A percentile compares a stretch with the other conserved stretches of the same genome.
These are phyloP conservation scores for Papiliotrema terrestris DNA, from an alignment of 1,284 basidiomycete species.

Conservation along the genomic window DNA sequence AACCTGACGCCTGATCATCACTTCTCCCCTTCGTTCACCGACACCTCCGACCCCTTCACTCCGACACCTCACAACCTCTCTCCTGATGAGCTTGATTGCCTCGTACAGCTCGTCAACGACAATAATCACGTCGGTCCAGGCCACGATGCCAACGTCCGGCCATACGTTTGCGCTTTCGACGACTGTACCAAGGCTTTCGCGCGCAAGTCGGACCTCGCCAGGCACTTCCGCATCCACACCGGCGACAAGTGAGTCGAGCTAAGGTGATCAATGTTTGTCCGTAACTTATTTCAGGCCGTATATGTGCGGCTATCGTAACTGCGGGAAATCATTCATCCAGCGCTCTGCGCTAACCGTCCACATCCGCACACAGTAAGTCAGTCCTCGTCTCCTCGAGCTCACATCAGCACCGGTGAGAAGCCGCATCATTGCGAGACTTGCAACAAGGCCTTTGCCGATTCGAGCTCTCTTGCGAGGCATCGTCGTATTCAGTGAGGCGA, in stretches of 20 bases:
- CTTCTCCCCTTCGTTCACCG: background rate
- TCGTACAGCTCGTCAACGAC: constrained; percentile 44
- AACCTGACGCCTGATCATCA: background rate
- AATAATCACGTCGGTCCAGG: constrained; percentile 38
- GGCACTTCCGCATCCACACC: constrained; percentile 52
- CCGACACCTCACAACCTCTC: background rate
- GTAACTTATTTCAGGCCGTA: constrained; percentile 38
- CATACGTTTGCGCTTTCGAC: constrained; percentile 45
- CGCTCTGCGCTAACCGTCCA: constrained; percentile 50
- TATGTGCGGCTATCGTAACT: constrained; percentile 35
- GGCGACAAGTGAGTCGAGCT: constrained; percentile 41
- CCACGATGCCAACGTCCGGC: constrained; percentile 32
- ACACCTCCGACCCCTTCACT: background rate
- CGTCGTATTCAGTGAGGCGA: constrained; percentile 54
- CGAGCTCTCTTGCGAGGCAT: constrained; percentile 57
- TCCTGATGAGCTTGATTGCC: background rate
- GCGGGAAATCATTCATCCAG: constrained; percentile 50
- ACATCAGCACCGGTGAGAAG: constrained; percentile 56
- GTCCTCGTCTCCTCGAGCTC: constrained; percentile 4
- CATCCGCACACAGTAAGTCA: constrained; percentile 50
- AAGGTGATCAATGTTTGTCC: background rate
- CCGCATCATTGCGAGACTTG: constrained; percentile 56
- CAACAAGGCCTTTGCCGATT: constrained; percentile 56
- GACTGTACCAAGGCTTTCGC: constrained; percentile 53
- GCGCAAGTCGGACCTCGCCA: constrained; percentile 51